Percentiles rank a stretch among this genome's conserved stretches.
Conservation (phyloP, 306 rosid species). For the Castanopsis chinensis region DNA sequence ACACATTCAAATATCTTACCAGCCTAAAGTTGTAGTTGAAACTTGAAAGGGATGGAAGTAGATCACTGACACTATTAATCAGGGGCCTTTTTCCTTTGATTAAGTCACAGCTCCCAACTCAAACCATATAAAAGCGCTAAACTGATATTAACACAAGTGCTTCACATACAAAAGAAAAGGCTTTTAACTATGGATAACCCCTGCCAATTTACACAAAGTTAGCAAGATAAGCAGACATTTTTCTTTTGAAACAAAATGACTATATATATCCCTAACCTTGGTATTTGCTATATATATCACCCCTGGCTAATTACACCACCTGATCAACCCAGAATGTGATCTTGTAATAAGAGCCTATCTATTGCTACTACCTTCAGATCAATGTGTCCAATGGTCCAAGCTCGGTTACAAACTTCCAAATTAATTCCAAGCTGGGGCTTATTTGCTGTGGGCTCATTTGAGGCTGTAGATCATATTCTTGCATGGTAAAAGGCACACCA, state of each 20-base stretch:
- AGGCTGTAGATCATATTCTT: background rate
- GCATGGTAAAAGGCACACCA: constrained; percentile 15
- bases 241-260: background rate
- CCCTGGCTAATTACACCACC: background rate
- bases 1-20: too few relatives aligned
- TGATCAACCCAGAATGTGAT: background rate
- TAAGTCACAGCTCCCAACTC: background rate
- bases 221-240: background rate
- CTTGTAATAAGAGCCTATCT: background rate
- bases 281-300: background rate
- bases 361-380: background rate
- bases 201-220: too few relatives aligned
- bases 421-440: background rate
- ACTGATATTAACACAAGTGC: background rate
- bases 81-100: background rate
- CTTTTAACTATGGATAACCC: too few relatives aligned
- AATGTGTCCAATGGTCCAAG: background rate
- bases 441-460: constrained; percentile 4
- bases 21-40: too few relatives aligned
- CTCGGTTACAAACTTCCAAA: too few relatives aligned
- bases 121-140: background rate
- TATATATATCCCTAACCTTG: background rate
- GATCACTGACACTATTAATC: too few relatives aligned
- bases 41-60: too few relatives aligned
- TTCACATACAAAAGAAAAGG: background rate